Conservation (phyloP, 345 rosid genomes). For the Eucalyptus melliodora region DNA sequence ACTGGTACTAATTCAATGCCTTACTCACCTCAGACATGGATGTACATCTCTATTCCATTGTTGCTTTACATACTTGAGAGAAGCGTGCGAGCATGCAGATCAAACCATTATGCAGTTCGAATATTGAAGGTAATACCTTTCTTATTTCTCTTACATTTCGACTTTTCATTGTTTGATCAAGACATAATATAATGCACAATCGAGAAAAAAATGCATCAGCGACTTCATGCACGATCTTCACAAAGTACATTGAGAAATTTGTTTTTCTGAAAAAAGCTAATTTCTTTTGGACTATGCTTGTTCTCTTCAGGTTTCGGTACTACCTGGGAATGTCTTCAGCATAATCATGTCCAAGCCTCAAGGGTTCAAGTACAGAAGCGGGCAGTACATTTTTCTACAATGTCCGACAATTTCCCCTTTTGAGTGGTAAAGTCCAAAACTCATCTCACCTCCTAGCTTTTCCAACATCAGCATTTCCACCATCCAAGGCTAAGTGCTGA, state of each 20-base stretch:
- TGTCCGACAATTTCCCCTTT: constrained; percentile 75
- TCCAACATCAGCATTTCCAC: neutral
- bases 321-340: constrained; percentile 87
- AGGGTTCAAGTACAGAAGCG: constrained; percentile 87
- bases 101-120: constrained; percentile 60
- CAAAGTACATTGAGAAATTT: neutral
- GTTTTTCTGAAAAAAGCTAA: neutral
- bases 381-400: constrained; percentile 87
- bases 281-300: neutral
- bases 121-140: constrained; percentile 45
- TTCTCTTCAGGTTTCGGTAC: constrained; percentile 53
- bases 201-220: neutral
- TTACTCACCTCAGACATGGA: constrained; percentile 71
- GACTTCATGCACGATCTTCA: neutral
- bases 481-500: neutral
- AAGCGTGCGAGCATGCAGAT: constrained; percentile 63
- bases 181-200: neutral
- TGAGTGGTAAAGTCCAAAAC: constrained; percentile 45
- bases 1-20: neutral
- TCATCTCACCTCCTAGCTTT: neutral
- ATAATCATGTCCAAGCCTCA: constrained; percentile 78
- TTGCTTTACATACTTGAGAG: constrained; percentile 74
- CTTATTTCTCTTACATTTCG: neutral
- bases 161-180: neutral
- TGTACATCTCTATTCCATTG: constrained; percentile 73